Conservation (phyloP, 2,329 filamentous ascomycete species). For the Xylariaceae sp. region DNA sequence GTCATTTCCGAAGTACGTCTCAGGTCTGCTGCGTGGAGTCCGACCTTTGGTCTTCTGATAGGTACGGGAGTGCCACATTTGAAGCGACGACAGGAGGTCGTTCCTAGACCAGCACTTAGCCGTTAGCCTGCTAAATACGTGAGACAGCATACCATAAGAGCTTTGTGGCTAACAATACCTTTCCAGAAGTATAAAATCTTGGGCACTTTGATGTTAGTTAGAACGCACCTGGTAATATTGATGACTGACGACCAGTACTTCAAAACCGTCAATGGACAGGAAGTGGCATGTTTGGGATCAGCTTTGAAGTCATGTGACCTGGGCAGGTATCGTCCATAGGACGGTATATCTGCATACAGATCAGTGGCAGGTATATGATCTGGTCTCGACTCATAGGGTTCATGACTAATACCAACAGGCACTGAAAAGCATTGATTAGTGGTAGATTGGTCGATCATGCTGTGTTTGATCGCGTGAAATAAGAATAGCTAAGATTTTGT, state of each 20-base stretch:
- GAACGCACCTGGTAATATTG: conserved; percentile 28
- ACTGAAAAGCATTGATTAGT: too few species aligned
- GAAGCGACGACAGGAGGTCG: conserved; percentile 37
- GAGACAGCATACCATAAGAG: background rate
- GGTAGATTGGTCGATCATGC: too few species aligned
- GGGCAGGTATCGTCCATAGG: conserved; percentile 6
- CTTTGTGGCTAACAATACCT: conserved; percentile 27
- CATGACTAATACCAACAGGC: too few species aligned
- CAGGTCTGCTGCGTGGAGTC: conserved; percentile 37
- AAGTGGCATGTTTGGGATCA: conserved; percentile 29
- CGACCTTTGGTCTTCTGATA: conserved; percentile 32
- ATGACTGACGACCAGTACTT: conserved; percentile 33
- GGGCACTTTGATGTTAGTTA: conserved; percentile 33
- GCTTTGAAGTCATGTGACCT: conserved; percentile 30
- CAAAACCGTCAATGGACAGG: conserved; percentile 19
- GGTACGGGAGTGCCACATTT: conserved; percentile 36
- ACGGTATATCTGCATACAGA: background rate
- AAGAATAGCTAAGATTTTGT: too few species aligned
- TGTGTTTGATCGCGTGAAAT: too few species aligned
- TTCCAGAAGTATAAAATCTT: conserved; percentile 38
- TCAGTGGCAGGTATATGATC: conserved; percentile 1
- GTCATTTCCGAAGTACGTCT: conserved; percentile 30
- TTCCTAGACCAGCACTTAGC: conserved; percentile 38
- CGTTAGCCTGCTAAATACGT: conserved; percentile 31
- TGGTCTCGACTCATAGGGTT: conserved; percentile 1